Evolutionary conservation across 2,329 filamentous ascomycete species (phyloP), one percentile per base, ranked within the genome.

Genomic region (Neonectria hederae): DNA sequence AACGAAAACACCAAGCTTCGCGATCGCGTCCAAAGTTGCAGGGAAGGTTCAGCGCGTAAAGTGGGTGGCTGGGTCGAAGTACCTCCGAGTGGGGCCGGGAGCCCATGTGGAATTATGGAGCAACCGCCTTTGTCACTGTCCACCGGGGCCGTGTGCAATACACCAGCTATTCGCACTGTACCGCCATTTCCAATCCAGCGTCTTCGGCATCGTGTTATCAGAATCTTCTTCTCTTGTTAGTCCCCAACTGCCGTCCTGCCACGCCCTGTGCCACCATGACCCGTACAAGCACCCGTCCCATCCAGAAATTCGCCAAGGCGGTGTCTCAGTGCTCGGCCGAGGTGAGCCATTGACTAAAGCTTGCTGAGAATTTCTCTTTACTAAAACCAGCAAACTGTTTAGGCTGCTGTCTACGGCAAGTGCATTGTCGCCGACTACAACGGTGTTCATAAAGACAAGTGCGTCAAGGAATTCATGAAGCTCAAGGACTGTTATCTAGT

Each of bases 341-440:
- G 83, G 86, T 87, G 62, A 56, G 78, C 68, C 11, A 45, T 54
- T 19, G 24, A 30, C n/a, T 21, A 7, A 19, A 19, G n/a, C 17
- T 21, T 10, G 48, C 54, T n/a, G 28, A 28, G 7, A 13, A 17
- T 17, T 52, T 24, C 4, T 26, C 19, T 63, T 64, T 13, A 59
- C 54, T 57, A 35, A 63, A 32, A 35, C 4, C 21, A n/a, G n/a
- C 9, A 38, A 24, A 19, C 21, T 43, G 21, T 38, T 35, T 49
- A 98, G 95, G 91, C 93, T 56, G 85, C 93, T 3, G 83, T 87
- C 13, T 99, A 98, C 75, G 96, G 95, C 70, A 94, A 94, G 83
- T 99, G 96, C 77, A 90, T 99, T 68, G 87, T 95, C 54, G 88
- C 89, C 42, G 95, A 98, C 76, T 98, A 97, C 80, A 95, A 95